Evolutionary conservation across 768 basidiomycete genomes (phyloP), one percentile per base, ranked within the genome.

Genomic region (Mycena rebaudengoi): DNA sequence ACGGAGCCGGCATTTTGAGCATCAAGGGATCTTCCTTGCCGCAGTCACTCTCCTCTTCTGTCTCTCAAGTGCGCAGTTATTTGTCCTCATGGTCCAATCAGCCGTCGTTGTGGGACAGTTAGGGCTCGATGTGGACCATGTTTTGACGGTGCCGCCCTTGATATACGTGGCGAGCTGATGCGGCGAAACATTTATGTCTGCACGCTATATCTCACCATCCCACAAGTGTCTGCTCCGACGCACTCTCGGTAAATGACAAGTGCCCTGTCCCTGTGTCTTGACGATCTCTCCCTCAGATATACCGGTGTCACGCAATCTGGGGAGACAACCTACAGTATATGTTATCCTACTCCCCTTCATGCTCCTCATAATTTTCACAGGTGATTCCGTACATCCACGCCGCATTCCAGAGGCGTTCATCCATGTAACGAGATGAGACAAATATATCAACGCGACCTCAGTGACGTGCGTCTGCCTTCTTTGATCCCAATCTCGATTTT

Each of bases 291-390:
- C 33, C 30, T 11, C 29, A 64, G 62, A 64, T 64, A 3, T 64
- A 64, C 41, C 54, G 62, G 5, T 64, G 62, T 46, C 43, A 57
- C 14, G 54, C 58, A 7, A 51, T 64, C 39, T 64, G 62, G 62
- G 40, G 45, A 35, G 46, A 52, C 40, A 64, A 52, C 26, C 26
- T n/a, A n/a, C n/a, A n/a, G n/a, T 5, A 14, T 43, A 33, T 26
- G 49, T 64, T 6, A 35, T 64, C 7, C 25, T 33, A 10, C 21
- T 26, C 3, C 49, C 62, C 11, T 7, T 57, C 4, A 30, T 43
- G 44, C 35, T 64, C 0, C 62, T 64, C 18, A 25, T 57, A 20
- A 39, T 8, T 33, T 20, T 48, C 13, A 40, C 48, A 13, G 14
- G 33, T 44, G 20, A 40, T 26, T 20, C 32, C 6, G 7, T 64